Base-by-base conservation (phyloP, 1,284 basidiomycete species). In the Paramarasmius palmivorus region DNA sequence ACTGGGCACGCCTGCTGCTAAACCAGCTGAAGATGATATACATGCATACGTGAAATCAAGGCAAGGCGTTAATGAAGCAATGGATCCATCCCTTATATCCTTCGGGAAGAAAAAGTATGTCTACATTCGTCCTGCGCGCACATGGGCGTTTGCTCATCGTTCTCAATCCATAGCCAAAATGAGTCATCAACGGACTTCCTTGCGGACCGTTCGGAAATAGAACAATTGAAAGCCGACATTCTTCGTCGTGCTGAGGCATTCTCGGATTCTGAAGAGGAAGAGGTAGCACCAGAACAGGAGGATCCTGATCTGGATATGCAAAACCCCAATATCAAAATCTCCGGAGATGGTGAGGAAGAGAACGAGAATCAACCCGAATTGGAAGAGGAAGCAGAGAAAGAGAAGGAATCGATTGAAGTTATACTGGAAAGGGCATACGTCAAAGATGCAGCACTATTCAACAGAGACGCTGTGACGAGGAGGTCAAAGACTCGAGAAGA, bases 341-440 rank as follows among this genome's bases (percentile, higher is more conserved):
- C 71, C 3, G 81, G 82, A 9, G 86, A 86, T 59, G 86, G 86
- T 0, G 86, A 87, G 58, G 78, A 76, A 56, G 78, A 76, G 23
- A 65, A 58, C 17, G 70, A 63, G 0, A n/a, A n/a, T n/a, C n/a
- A n/a, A n/a, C 69, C 67, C 25, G 62, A 67, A 22, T 65, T 58
- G 52, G 61, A 59, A 20, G 59, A 59, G 39, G 57, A 61, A 20
- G 52, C 59, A 20, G 59, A 59, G 39, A 57, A 61, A 20, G 52
- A 58, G 19, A 57, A 63, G 40, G 65, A 61, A 40, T 68, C 68
- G 12, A 69, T 78, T 2, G 89, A 93, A 59, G 84, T 80, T 2
- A 77, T 86, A 35, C 73, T 93, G 42, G 92, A 93, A 64, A 69
- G 83, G 47, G 83, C 88, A 9, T 96, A 95, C 68, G 74, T 94